Percentiles rank a stretch among this genome's conserved stretches.
Conservation (phyloP, 345 rosid genomes). For the Gossypium rotundifolium region DNA sequence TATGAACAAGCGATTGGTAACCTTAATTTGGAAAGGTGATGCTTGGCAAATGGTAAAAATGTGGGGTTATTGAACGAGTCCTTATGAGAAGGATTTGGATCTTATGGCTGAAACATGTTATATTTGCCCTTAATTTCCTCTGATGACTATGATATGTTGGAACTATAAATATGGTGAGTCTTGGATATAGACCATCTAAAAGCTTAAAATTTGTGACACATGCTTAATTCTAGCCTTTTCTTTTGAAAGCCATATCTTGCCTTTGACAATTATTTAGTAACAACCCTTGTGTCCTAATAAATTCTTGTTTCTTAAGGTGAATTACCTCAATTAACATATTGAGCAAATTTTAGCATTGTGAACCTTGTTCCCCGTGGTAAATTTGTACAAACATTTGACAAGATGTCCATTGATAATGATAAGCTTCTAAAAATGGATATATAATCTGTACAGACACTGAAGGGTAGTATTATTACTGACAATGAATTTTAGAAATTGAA, state of each 20-base stretch:
- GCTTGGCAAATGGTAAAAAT: neutral
- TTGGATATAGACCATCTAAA: neutral
- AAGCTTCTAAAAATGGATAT: neutral
- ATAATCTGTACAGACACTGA: too few species aligned
- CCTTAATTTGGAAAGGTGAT: too few species aligned
- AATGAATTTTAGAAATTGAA: too few species aligned
- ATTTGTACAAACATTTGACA: neutral
- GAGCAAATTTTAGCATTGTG: too few species aligned
- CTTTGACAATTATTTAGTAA: too few species aligned
- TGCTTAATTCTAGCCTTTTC: neutral
- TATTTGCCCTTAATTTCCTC: neutral
- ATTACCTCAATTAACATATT: too few species aligned
- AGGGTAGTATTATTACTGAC: neutral
- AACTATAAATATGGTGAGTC: neutral
- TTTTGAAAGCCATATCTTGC: too few species aligned
- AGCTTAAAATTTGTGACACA: neutral
- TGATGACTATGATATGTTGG: neutral
- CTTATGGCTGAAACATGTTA: neutral
- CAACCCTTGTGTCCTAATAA: neutral
- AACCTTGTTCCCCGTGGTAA: too few species aligned
- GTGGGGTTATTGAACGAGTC: conserved; percentile 44
- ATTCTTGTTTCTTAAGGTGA: neutral
- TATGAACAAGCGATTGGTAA: too few species aligned
- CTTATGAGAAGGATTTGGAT: conserved; percentile 22
- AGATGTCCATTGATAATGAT: neutral